phyloP scores from a whole-genome alignment of 257 asterid genomes.

The Solanum pimpinellifolium region DNA sequence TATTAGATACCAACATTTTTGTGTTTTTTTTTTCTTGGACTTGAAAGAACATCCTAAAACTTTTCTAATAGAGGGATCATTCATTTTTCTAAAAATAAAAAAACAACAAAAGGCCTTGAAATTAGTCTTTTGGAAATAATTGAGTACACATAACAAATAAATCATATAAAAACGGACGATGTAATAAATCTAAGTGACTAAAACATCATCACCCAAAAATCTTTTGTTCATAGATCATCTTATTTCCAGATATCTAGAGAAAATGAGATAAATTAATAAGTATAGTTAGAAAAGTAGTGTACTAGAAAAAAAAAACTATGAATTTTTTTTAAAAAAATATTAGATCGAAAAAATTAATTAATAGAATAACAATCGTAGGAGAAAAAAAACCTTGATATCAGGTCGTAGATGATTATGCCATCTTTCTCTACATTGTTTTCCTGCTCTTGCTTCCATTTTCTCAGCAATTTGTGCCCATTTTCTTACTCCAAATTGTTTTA shows the following conservation, averaged over 20 bases:
- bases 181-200: not conserved
- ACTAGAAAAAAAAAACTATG: not conserved
- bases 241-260: not conserved
- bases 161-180: not conserved
- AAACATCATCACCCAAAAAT: not conserved
- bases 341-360: not conserved
- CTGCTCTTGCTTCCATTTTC: conserved; percentile 51
- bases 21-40: not conserved
- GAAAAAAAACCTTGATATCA: conserved; percentile 51
- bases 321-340: not conserved
- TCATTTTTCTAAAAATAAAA: not conserved
- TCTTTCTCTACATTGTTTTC: conserved; percentile 84
- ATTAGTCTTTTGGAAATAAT: not conserved
- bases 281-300: not conserved
- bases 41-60: not conserved
- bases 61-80: not conserved
- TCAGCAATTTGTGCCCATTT: conserved; percentile 69
- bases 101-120: not conserved
- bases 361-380: not conserved
- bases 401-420: conserved; percentile 86
- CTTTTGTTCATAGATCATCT: not conserved
- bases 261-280: not conserved
- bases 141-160: not conserved
- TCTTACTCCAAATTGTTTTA: conserved; percentile 52
- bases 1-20: not conserved